A percentile compares a stretch with the other conserved stretches of the same genome.
These are phyloP conservation scores for Westerdykella ornata DNA, from an alignment of 2,329 filamentous ascomycete genomes.

Conservation along the genomic window DNA sequence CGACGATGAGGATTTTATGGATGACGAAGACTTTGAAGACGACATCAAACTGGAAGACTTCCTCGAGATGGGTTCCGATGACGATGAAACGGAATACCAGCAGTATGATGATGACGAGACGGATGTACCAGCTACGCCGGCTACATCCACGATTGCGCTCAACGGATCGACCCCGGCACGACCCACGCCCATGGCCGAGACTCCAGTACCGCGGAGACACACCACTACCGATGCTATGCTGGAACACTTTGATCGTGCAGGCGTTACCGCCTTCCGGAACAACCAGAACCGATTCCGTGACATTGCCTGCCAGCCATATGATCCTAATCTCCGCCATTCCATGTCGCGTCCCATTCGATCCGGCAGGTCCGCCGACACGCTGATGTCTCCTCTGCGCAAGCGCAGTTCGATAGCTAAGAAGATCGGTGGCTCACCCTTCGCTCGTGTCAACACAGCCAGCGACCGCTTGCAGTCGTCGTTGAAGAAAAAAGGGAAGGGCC, in stretches of 20 bases:
- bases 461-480: constrained; percentile 23
- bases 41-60: constrained; percentile 38
- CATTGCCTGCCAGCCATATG: constrained; percentile 32
- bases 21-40: constrained; percentile 55
- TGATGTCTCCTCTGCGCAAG: constrained; percentile 37
- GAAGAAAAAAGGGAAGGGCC: constrained; percentile 20
- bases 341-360: constrained; percentile 34
- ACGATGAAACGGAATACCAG: constrained; percentile 31
- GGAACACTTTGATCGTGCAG: constrained; percentile 47
- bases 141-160: constrained; percentile 25
- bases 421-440: constrained; percentile 14
- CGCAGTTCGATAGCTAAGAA: constrained; percentile 25
- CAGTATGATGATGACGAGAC: constrained; percentile 31
- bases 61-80: constrained; percentile 34
- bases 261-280: constrained; percentile 37
- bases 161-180: constrained; percentile 29
- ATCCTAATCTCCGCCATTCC: constrained; percentile 32
- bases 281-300: constrained; percentile 37
- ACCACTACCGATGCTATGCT: constrained; percentile 34
- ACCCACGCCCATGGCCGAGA: constrained; percentile 15
- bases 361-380: constrained; percentile 35
- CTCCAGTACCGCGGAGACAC: constrained; percentile 22
- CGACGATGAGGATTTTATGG: constrained; percentile 53
- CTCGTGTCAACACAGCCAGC: constrained; percentile 25
- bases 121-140: constrained; percentile 33